phyloP scores from a whole-genome alignment of 116 monocot species.

The Zostera marina region DNA sequence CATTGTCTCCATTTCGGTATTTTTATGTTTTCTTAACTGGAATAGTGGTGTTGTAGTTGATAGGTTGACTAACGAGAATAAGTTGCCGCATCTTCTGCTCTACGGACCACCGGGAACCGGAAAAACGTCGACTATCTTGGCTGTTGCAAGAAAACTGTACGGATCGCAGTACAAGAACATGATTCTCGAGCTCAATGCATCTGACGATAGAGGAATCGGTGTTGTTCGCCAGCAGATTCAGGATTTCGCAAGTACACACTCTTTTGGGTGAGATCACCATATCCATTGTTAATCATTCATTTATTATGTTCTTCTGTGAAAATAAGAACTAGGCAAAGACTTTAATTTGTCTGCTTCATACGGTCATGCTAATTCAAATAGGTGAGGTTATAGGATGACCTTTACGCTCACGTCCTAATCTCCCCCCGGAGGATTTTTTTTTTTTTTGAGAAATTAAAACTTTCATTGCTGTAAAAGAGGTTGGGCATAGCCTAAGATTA shows the following conservation, averaged over 20 bases:
- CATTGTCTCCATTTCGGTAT: background rate
- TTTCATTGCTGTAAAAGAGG: no score
- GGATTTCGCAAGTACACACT: slow-evolving; percentile 69
- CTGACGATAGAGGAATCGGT: slow-evolving; percentile 83
- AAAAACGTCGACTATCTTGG: slow-evolving; percentile 91
- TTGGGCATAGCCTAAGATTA: no score
- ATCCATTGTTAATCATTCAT: no score
- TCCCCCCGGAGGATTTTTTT: no score
- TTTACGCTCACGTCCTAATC: no score
- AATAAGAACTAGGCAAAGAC: no score
- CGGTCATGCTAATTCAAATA: no score
- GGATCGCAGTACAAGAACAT: slow-evolving; percentile 71
- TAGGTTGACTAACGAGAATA: slow-evolving; percentile 73
- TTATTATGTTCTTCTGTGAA: no score
- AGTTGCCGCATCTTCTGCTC: slow-evolving; percentile 81
- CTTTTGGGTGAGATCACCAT: slow-evolving; percentile 40
- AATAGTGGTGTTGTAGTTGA: slow-evolving; percentile 40
- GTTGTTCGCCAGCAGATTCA: slow-evolving; percentile 90
- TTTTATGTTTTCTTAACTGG: background rate
- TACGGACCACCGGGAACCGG: slow-evolving; percentile 97
- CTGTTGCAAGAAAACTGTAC: slow-evolving; percentile 83
- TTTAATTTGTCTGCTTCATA: no score
- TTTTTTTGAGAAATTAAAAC: no score
- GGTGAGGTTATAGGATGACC: no score
- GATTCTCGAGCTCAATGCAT: slow-evolving; percentile 96